Base-by-base conservation (phyloP, 2,329 filamentous ascomycete genomes). In the Ploettnerulaceae sp. region DNA sequence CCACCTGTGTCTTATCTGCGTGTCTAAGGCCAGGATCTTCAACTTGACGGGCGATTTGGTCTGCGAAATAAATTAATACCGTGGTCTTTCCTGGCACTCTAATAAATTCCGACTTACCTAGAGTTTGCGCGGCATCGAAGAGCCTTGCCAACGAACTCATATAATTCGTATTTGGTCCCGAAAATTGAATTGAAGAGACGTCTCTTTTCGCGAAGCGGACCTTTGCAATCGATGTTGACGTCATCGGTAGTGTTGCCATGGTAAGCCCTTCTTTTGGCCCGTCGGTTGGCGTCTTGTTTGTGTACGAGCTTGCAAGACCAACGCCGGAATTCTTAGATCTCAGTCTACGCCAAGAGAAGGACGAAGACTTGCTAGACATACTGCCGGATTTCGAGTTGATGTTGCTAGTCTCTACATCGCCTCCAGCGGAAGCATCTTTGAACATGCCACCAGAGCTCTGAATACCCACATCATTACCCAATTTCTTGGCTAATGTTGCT, bases 41-140 rank as follows among this genome's bases (percentile, higher is more conserved):
- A 36, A 96, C 89, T 71, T 96, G 91, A 56, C 91, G 86, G 43
- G 90, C 89, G 66, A 97, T 91, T 79, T 94, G 88, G 73, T 96
- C 89, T 95, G 59, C 9, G 21, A 17, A 20, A 38, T 49, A 26
- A 21, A 53, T 69, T 48, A 69, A 61, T 31, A 44, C 38, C 5
- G 35, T 15, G n/a, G 14, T n/a, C n/a, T n/a, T n/a, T n/a, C n/a
- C n/a, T n/a, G n/a, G n/a, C n/a, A n/a, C n/a, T n/a, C n/a, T n/a
- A n/a, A n/a, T 25, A 44, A 7, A n/a, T 29, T 34, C 44, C 7
- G 49, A 69, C 82, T 73, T 76, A 96, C 93, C 93, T 63, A 98
- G 74, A 47, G 90, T 79, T 70, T 97, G 93, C 44, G 83, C 91
- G 55, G 90, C 89, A 70, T 97, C 93, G 66, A 95, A 98, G 55